Conservation (phyloP, 257 asterid species). For the Jacaranda mimosifolia region DNA sequence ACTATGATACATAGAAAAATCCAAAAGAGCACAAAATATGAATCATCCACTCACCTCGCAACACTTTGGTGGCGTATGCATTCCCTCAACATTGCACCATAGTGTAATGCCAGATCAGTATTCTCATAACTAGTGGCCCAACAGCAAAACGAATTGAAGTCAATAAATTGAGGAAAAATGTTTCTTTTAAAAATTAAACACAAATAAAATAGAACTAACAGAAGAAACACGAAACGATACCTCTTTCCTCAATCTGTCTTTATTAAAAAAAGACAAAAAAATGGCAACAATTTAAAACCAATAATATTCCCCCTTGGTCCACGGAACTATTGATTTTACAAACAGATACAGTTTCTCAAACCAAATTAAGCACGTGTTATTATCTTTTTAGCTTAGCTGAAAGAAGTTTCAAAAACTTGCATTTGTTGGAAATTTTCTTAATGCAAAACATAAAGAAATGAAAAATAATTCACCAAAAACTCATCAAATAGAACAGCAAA, state of each 20-base stretch:
- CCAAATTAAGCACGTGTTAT: no score
- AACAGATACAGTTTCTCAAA: no score
- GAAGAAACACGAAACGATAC: background rate
- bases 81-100: slow-evolving; percentile 96
- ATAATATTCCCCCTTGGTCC: no score
- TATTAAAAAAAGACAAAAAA: slow-evolving; percentile 9
- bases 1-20: background rate
- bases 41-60: slow-evolving; percentile 71
- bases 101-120: slow-evolving; percentile 89
- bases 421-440: no score
- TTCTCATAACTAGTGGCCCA: slow-evolving; percentile 69
- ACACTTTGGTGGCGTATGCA: slow-evolving; percentile 99
- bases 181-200: background rate
- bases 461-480: no score
- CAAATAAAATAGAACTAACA: background rate
- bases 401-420: no score
- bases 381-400: no score
- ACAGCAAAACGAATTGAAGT: slow-evolving; percentile 34
- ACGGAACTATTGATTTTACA: no score
- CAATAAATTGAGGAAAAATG: slow-evolving; percentile 14
- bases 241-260: background rate
- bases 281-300: background rate
- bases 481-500: no score
- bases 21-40: slow-evolving; percentile 1
- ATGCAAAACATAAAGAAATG: no score